These are phyloP conservation scores for Yamadazyma oceani DNA, from an alignment of 1,139 yeast genomes.

Conservation along the genomic window DNA sequence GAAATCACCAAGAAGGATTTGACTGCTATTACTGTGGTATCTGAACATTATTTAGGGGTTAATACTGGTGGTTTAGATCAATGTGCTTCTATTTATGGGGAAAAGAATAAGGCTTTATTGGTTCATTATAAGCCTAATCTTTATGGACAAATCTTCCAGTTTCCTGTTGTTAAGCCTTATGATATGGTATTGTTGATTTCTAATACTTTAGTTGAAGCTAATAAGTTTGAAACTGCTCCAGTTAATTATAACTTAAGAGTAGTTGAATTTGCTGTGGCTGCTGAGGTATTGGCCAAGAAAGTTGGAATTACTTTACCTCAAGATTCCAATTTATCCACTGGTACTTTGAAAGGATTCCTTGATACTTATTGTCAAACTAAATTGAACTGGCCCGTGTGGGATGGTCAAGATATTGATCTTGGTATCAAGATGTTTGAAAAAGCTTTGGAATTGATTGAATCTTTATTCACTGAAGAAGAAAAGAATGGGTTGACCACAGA, in stretches of 20 bases:
- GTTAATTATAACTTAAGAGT: constrained; percentile 67
- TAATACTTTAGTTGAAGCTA: constrained; percentile 61
- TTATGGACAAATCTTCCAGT: constrained; percentile 54
- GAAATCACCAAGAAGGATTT: constrained; percentile 51
- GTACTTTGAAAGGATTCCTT: constrained; percentile 67
- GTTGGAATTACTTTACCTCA: constrained; percentile 43
- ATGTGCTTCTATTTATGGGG: constrained; percentile 72
- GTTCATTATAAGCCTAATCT: constrained; percentile 64
- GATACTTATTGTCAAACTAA: constrained; percentile 46
- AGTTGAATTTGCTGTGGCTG: constrained; percentile 66
- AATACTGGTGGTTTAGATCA: constrained; percentile 83
- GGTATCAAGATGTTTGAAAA: constrained; percentile 41
- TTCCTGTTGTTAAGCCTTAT: constrained; percentile 47
- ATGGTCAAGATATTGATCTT: constrained; percentile 45
- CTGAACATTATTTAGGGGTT: constrained; percentile 74
- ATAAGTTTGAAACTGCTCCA: constrained; percentile 72
- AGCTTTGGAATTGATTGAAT: constrained; percentile 46
- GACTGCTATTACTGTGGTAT: constrained; percentile 61
- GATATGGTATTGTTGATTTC: constrained; percentile 60
- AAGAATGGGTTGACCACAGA: constrained; percentile 51
- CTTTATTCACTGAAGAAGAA: constrained; percentile 29
- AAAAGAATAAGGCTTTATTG: constrained; percentile 55
- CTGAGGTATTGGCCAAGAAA: constrained; percentile 54
- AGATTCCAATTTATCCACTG: constrained; percentile 58
- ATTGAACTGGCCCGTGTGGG: constrained; percentile 41